Conservation (phyloP, 2,329 filamentous ascomycete species). For the Phaeomoniella chlamydospora region DNA sequence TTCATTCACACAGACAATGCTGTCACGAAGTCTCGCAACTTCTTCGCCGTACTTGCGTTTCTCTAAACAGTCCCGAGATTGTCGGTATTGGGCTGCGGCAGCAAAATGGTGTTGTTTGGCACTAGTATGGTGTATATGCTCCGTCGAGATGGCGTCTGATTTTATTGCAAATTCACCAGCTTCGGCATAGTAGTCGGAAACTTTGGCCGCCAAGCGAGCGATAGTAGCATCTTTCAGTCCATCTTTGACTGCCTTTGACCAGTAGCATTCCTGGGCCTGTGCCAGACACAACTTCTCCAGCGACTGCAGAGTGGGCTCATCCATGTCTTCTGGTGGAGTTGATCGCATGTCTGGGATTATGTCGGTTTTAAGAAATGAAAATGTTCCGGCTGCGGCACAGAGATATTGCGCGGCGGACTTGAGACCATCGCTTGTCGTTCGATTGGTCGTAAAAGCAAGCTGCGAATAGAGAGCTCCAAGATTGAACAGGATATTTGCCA, state of each 20-base stretch:
- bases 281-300: constrained; percentile 73
- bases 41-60: constrained; percentile 94
- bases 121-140: constrained; percentile 96
- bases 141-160: constrained; percentile 76
- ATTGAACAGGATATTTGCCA: constrained; percentile 87
- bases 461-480: constrained; percentile 88
- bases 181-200: constrained; percentile 78
- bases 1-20: constrained; percentile 68
- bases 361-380: constrained; percentile 60
- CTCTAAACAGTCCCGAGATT: constrained; percentile 80
- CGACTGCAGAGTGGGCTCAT: constrained; percentile 70
- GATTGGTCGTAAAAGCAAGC: constrained; percentile 67
- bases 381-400: constrained; percentile 70
- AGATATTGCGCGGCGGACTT: constrained; percentile 85
- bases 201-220: constrained; percentile 76
- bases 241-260: constrained; percentile 93
- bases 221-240: constrained; percentile 85
- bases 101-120: constrained; percentile 97
- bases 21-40: constrained; percentile 71
- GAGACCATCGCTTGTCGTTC: constrained; percentile 64
- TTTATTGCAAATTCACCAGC: constrained; percentile 77
- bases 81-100: constrained; percentile 83
- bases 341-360: constrained; percentile 72
- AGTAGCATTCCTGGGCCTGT: constrained; percentile 94
- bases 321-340: constrained; percentile 89